A percentile compares a stretch with the other conserved stretches of the same genome.
These are phyloP conservation scores for Fagopyrum esculentum DNA, from an alignment of 148 eudicot species.

Conservation along the genomic window DNA sequence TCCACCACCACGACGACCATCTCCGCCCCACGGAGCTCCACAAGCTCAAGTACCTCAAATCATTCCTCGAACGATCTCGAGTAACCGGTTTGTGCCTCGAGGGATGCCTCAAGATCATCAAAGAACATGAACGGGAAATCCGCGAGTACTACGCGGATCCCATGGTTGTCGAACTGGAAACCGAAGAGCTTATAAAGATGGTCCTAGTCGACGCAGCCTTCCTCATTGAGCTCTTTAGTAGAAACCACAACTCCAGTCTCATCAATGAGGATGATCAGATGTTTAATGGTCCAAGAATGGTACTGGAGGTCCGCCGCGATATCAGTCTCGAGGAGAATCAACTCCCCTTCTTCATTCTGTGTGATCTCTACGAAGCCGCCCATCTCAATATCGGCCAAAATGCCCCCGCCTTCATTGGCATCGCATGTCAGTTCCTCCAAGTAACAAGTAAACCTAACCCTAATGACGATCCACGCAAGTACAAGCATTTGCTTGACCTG, in stretches of 20 bases:
- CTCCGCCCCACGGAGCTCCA: neutral
- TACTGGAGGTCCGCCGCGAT: slow-evolving; percentile 11
- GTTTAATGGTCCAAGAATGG: slow-evolving; percentile 13
- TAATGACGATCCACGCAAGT: no score
- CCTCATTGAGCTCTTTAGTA: slow-evolving; percentile 19
- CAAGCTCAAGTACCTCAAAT: slow-evolving; percentile 16
- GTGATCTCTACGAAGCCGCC: slow-evolving; percentile 6
- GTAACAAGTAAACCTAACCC: neutral
- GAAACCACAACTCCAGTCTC: neutral
- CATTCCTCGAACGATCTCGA: neutral
- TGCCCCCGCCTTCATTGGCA: neutral
- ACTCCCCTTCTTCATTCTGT: slow-evolving; percentile 18
- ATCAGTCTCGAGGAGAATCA: slow-evolving; percentile 18
- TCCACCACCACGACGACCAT: neutral
- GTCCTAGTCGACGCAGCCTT: slow-evolving; percentile 19
- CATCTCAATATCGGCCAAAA: neutral
- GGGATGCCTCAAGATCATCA: neutral
- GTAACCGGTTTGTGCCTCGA: neutral
- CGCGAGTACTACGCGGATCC: slow-evolving; percentile 13
- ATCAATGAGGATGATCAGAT: slow-evolving; percentile 6
- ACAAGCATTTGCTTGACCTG: neutral
- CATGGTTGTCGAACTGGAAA: neutral
- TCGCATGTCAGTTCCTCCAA: neutral
- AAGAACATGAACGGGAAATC: neutral
- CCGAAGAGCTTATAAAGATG: slow-evolving; percentile 11